Conservation (phyloP, 495 filamentous ascomycete species). For the Aspergillus incahuasiensis region DNA sequence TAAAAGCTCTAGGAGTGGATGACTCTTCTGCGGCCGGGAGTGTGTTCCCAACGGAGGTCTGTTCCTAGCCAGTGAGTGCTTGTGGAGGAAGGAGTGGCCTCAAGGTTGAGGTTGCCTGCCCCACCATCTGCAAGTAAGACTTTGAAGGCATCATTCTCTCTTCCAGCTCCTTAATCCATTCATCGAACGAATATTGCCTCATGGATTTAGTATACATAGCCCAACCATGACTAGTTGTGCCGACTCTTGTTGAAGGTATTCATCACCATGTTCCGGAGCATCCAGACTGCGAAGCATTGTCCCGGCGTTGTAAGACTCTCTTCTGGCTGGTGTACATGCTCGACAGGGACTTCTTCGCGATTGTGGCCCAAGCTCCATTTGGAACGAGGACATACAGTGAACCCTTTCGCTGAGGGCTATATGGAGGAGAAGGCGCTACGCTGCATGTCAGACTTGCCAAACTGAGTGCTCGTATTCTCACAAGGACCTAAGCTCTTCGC, state of each 20-base stretch:
- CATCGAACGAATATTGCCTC: too few relatives aligned
- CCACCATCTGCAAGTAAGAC: too few relatives aligned
- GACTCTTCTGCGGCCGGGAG: too few relatives aligned
- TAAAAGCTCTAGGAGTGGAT: too few relatives aligned
- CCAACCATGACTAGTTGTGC: too few relatives aligned
- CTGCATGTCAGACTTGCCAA: conserved; percentile 28
- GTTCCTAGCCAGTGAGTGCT: not conserved
- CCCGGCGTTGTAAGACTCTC: conserved; percentile 29
- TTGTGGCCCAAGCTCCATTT: conserved; percentile 34
- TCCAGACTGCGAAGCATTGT: conserved; percentile 20
- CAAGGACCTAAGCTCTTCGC: conserved; percentile 19
- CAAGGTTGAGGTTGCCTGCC: too few relatives aligned
- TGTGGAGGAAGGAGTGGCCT: not conserved
- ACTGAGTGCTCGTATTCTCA: conserved; percentile 26
- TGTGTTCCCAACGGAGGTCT: too few relatives aligned
- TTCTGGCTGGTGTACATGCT: conserved; percentile 41
- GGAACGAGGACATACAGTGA: conserved; percentile 36
- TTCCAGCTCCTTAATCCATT: too few relatives aligned
- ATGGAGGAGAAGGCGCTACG: conserved; percentile 26
- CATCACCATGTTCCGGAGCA: conserved; percentile 32
- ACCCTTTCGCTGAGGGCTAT: conserved; percentile 25
- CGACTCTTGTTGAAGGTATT: conserved; percentile 34
- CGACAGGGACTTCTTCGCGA: conserved; percentile 34
- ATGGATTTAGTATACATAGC: too few relatives aligned
- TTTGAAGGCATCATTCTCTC: too few relatives aligned